Conservation (phyloP, 169 alveolate species). For the Eimeria falciformis region DNA sequence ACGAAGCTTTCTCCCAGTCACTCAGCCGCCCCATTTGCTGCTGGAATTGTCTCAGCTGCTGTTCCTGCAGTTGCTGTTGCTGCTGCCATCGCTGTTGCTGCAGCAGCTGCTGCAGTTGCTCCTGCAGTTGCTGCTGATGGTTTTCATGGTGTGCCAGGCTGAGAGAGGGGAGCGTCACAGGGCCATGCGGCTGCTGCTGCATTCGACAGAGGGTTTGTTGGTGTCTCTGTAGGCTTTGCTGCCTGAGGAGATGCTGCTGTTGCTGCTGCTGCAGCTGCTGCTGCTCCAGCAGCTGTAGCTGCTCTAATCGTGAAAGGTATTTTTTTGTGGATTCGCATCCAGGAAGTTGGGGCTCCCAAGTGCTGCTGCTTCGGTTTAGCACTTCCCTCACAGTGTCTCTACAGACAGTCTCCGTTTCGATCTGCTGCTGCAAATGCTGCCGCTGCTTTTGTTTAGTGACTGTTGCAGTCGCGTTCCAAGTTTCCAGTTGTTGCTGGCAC, state of each 20-base stretch:
- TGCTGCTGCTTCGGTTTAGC: slow-evolving; percentile 6
- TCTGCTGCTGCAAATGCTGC: background rate
- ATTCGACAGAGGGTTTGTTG: background rate
- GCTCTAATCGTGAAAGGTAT: slow-evolving; percentile 4
- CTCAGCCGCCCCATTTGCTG: background rate
- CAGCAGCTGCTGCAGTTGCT: slow-evolving; percentile 22
- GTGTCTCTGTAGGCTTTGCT: slow-evolving; percentile 40
- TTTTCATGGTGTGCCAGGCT: background rate
- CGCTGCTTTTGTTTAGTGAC: background rate
- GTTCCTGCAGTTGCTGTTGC: background rate
- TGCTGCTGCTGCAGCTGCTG: slow-evolving; percentile 53
- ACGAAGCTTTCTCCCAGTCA: background rate
- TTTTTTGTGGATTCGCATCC: background rate
- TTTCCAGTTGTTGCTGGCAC: slow-evolving; percentile 6
- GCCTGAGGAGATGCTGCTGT: slow-evolving; percentile 42
- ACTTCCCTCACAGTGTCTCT: background rate
- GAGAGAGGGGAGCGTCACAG: slow-evolving; percentile 18
- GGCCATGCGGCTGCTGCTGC: background rate
- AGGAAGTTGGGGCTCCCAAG: slow-evolving; percentile 24
- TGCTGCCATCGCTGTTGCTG: slow-evolving; percentile 20
- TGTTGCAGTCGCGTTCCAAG: background rate
- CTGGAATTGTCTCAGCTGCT: slow-evolving; percentile 1
- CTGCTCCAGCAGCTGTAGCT: slow-evolving; percentile 47
- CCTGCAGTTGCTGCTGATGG: slow-evolving; percentile 34
- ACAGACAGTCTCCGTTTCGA: background rate